Evolutionary conservation across 176 grass and related monocot species (phyloP), one percentile per base, ranked within the genome.

Genomic region (Zea luxurians): DNA sequence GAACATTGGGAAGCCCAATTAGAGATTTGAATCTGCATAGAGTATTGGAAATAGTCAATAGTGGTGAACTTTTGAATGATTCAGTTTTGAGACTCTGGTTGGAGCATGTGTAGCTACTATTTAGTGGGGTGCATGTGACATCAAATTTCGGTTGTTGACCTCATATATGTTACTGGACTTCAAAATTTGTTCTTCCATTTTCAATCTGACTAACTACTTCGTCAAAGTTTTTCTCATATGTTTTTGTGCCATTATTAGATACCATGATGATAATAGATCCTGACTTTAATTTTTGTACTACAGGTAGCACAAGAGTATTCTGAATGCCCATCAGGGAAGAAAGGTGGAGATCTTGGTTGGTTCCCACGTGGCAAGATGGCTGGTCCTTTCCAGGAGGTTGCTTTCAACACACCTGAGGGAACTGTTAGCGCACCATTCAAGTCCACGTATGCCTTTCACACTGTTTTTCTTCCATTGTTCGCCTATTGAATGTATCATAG

Each of bases 291-390:
- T 9, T 70, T 37, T 34, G 13, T 71, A 16, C 59, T 68, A 7
- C 63, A 95, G 96, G 37, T 98, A 65, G 92, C 96, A 12, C 64
- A 89, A 60, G 96, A 98, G 66, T 98, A 81, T 59, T 98, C 96
- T 21, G 92, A 94, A 80, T 98, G 96, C 70, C 92, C 96, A 68
- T 98, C 96, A 55, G 92, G 88, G 45, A 98, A 98, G 89, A 92
- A 98, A 92, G 96, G 92, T 68, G 96, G 96, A 76, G 96, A 98
- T 70, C 89, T 98, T 76, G 96, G 96, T 50, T 98, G 96, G 96
- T 98, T 98, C 70, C 91, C 96, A 0, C 88, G 96, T 4, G 92
- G 96, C 11, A 99, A 99, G 88, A 99, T 95, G 96, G 96, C 96
- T 62, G 92, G 96, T 0, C 96, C 90, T 85, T 99, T 99, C 73